Conservation (phyloP, 148 eudicot genomes). For the Arbutus unedo region DNA sequence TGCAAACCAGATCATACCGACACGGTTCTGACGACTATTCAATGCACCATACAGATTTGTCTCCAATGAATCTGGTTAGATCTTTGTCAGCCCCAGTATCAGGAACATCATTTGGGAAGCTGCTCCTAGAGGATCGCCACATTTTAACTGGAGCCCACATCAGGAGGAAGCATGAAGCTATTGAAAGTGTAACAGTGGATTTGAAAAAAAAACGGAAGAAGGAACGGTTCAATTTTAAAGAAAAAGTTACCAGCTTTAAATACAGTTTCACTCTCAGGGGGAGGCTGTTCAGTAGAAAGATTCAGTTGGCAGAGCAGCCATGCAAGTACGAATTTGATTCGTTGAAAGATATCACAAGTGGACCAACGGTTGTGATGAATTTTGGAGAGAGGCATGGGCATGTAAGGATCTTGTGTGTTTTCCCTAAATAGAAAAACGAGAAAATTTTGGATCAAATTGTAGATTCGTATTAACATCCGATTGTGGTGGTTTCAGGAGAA, state of each 20-base stretch:
- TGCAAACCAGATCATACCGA: constrained; percentile 54
- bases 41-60: constrained; percentile 37
- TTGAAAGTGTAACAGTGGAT: constrained; percentile 37
- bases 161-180: constrained; percentile 77
- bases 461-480: not conserved
- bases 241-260: constrained; percentile 65
- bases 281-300: constrained; percentile 66
- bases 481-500: constrained; percentile 58
- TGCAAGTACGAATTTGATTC: constrained; percentile 35
- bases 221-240: constrained; percentile 64
- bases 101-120: constrained; percentile 85
- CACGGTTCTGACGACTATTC: constrained; percentile 30
- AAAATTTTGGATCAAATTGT: not conserved
- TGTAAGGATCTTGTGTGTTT: constrained; percentile 36
- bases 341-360: constrained; percentile 46
- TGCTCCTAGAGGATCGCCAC: constrained; percentile 86
- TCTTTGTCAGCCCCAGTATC: constrained; percentile 94
- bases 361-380: constrained; percentile 51
- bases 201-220: constrained; percentile 47
- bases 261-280: constrained; percentile 62
- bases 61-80: constrained; percentile 73
- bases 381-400: constrained; percentile 42
- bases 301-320: constrained; percentile 50
- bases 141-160: constrained; percentile 75
- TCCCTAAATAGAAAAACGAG: not conserved